Conservation (phyloP, 2,329 filamentous ascomycete genomes). For the Fonsecaea erecta region DNA sequence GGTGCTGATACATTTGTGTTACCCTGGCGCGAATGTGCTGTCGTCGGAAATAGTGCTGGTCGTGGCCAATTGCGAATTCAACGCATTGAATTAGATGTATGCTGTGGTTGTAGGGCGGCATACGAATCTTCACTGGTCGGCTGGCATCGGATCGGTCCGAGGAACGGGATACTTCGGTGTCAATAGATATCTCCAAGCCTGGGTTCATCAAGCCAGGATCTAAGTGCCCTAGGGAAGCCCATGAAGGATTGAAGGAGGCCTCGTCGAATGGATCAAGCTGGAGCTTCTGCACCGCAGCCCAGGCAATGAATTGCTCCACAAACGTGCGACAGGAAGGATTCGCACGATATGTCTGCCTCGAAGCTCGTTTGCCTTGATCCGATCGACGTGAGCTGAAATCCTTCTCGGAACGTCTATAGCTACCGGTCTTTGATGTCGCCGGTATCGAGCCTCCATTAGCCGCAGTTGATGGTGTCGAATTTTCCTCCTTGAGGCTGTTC, state of each 20-base stretch:
- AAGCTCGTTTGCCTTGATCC: constrained; percentile 13
- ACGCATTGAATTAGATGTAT: constrained; percentile 24
- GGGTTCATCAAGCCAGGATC: constrained; percentile 17
- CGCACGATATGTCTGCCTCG: constrained; percentile 22
- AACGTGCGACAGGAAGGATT: constrained; percentile 26
- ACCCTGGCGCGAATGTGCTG: constrained; percentile 22
- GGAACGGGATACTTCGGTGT: constrained; percentile 21
- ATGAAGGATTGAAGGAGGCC: constrained; percentile 23
- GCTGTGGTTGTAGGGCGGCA: constrained; percentile 29
- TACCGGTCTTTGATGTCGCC: not conserved
- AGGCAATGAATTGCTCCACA: constrained; percentile 22
- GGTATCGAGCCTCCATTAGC: not conserved
- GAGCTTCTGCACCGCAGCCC: constrained; percentile 19
- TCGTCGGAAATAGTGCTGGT: constrained; percentile 28
- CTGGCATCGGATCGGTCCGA: not conserved
- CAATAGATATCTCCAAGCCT: constrained; percentile 27
- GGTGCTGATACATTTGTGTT: constrained; percentile 26
- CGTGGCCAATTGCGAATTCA: constrained; percentile 24
- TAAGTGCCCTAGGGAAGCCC: constrained; percentile 20
- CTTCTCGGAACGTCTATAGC: constrained; percentile 26
- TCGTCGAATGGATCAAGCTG: constrained; percentile 18
- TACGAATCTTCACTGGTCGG: constrained; percentile 24
- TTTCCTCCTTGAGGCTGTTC: constrained; percentile 1
- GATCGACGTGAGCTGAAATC: constrained; percentile 35
- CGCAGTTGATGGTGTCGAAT: not conserved